Conservation (phyloP, 202 grass and related monocot genomes). For the Brachypodium distachyon region DNA sequence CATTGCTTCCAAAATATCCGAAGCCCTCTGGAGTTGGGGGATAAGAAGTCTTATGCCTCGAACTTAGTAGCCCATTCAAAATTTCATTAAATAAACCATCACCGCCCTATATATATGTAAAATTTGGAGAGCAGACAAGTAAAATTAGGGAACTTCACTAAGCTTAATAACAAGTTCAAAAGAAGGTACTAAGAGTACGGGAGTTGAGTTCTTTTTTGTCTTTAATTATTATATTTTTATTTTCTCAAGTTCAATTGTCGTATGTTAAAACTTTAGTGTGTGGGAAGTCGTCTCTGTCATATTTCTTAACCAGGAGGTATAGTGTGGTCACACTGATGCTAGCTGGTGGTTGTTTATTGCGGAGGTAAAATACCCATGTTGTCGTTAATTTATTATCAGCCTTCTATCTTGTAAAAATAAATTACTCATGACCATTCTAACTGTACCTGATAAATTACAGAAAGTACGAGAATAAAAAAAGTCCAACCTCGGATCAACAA, state of each 20-base stretch:
- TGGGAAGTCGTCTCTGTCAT: background rate
- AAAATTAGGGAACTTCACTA: background rate
- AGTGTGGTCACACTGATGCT: background rate
- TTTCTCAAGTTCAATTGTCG: background rate
- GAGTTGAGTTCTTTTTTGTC: background rate
- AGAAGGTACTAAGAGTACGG: background rate
- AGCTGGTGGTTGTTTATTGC: background rate
- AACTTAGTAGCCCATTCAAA: constrained; percentile 79
- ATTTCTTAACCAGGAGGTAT: background rate
- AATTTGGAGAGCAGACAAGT: constrained; percentile 5
- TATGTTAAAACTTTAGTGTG: background rate
- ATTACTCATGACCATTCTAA: background rate
- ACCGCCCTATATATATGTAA: constrained; percentile 60
- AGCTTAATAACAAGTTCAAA: background rate
- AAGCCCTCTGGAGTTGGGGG: constrained; percentile 67
- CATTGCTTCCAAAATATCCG: constrained; percentile 6
- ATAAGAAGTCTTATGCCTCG: constrained; percentile 55
- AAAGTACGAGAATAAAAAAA: background rate
- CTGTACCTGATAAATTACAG: background rate
- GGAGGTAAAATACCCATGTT: background rate
- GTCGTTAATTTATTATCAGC: constrained; percentile 2
- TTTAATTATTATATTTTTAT: background rate
- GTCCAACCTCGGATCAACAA: background rate
- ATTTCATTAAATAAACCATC: constrained; percentile 94
- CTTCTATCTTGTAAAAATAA: background rate